These are phyloP conservation scores for Bauhinia variegata DNA, from an alignment of 306 rosid genomes.

Conservation along the genomic window DNA sequence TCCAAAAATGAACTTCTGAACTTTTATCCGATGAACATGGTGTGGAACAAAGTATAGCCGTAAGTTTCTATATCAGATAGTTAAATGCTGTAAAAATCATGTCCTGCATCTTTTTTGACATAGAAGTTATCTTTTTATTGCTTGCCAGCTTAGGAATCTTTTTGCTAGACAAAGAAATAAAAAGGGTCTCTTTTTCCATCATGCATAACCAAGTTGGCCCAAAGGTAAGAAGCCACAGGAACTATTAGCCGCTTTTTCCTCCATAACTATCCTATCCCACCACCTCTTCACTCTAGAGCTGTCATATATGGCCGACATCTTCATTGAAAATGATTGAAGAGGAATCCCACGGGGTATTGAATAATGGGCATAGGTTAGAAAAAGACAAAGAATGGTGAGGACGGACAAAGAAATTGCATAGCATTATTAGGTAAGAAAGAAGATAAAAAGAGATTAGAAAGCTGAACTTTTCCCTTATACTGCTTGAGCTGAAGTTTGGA, in stretches of 20 bases:
- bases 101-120: neutral
- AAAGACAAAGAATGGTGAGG: neutral
- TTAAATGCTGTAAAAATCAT: neutral
- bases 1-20: no score
- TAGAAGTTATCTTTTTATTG: constrained; percentile 27
- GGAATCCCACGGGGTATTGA: constrained; percentile 58
- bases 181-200: constrained; percentile 17
- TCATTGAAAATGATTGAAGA: constrained; percentile 56
- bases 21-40: no score
- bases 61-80: no score
- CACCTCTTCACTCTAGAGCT: constrained; percentile 26
- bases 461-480: neutral
- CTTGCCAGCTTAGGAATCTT: constrained; percentile 42
- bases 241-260: constrained; percentile 20
- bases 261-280: constrained; percentile 41
- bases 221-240: constrained; percentile 21
- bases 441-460: constrained; percentile 36
- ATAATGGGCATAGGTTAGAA: neutral
- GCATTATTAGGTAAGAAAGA: constrained; percentile 21
- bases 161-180: constrained; percentile 34
- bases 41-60: no score
- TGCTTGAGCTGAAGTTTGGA: constrained; percentile 28
- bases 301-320: constrained; percentile 42
- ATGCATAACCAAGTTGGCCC: constrained; percentile 43
- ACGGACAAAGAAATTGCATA: neutral